A percentile compares a stretch with the other conserved stretches of the same genome.
Evolutionary conservation across 1,284 basidiomycete species (phyloP).

Genomic region (Ceratobasidium sp.): DNA sequence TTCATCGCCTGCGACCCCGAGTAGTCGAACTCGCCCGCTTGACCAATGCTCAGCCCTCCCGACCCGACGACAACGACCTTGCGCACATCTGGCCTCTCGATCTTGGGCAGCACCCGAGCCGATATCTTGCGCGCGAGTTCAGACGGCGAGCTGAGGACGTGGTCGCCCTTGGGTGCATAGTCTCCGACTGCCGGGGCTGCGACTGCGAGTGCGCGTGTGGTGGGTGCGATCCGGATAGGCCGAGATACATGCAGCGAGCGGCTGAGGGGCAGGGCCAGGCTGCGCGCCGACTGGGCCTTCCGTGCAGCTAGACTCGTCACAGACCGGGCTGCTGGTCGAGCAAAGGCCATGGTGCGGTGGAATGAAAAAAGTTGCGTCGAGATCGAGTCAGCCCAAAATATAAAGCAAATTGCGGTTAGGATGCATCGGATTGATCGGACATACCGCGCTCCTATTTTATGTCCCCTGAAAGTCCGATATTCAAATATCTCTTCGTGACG

Average conservation of each 20-base stretch:
- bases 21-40: slow-evolving; percentile 99
- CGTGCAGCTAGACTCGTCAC: slow-evolving; percentile 7
- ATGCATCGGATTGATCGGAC: slow-evolving; percentile 44
- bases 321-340: slow-evolving; percentile 40
- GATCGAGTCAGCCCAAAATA: slow-evolving; percentile 34
- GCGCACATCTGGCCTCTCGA: slow-evolving; percentile 88
- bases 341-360: slow-evolving; percentile 27
- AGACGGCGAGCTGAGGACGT: slow-evolving; percentile 90
- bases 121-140: slow-evolving; percentile 92
- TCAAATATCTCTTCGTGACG: not conserved
- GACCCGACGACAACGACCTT: slow-evolving; percentile 97
- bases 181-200: slow-evolving; percentile 83
- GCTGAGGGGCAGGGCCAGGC: slow-evolving; percentile 27
- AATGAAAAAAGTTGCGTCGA: slow-evolving; percentile 41
- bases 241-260: slow-evolving; percentile 36
- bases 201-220: slow-evolving; percentile 62
- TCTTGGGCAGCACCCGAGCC: slow-evolving; percentile 88
- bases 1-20: slow-evolving; percentile 99
- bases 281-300: not conserved
- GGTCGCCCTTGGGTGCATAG: slow-evolving; percentile 69
- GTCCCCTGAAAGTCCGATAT: slow-evolving; percentile 3
- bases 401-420: slow-evolving; percentile 42
- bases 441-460: slow-evolving; percentile 13
- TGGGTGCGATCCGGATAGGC: slow-evolving; percentile 36
- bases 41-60: slow-evolving; percentile 96